Base-by-base conservation (phyloP, 2,329 filamentous ascomycete genomes). In the Dichotomopilus funicola region DNA sequence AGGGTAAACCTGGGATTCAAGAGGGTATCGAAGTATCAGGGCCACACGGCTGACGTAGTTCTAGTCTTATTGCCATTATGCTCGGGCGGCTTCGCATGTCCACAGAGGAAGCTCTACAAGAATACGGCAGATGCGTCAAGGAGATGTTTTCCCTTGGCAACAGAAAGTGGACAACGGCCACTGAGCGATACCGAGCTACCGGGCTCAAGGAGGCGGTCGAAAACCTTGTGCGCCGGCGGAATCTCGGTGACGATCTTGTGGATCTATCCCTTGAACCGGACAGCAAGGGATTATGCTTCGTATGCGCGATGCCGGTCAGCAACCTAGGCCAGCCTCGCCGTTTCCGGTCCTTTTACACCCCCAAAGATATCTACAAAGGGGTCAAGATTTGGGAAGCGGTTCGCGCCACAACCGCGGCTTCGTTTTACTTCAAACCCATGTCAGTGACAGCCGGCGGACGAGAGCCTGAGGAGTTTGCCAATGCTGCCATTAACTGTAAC, bases 51-150 rank as follows among this genome's bases (percentile, higher is more conserved):
- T 57, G 11, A 58, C 33, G 1, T 19, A 27, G 27, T 6, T 10
- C 12, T 37, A 76, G 74, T 0, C 62, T 78, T 5, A 72, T 78
- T 9, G 74, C 75, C 1, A 70, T 78, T 42, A 73, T 78, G 68
- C 68, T 78, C 9, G 74, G 75, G 2, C 69, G 73, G 1, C 65
- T 79, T 1, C 62, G 70, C 37, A 75, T 78, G 72, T 69, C 67
- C 35, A 68, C 75, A 6, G 61, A 67, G 27, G 71, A 77, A 12
- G 75, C 73, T 31, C 71, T 77, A 10, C 57, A 63, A 3, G 69
- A 68, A 4, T 78, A 78, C 54, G 62, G 70, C 9, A 50, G 59
- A 4, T 67, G 77, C 1, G 70, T 69, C 3, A 57, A 64, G 2
- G 59, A 62, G 2, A 65, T 75, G 2, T 76, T 77, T 55, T 49